Conservation (phyloP, 2,329 filamentous ascomycete species). For the Talaromyces pinophilus region DNA sequence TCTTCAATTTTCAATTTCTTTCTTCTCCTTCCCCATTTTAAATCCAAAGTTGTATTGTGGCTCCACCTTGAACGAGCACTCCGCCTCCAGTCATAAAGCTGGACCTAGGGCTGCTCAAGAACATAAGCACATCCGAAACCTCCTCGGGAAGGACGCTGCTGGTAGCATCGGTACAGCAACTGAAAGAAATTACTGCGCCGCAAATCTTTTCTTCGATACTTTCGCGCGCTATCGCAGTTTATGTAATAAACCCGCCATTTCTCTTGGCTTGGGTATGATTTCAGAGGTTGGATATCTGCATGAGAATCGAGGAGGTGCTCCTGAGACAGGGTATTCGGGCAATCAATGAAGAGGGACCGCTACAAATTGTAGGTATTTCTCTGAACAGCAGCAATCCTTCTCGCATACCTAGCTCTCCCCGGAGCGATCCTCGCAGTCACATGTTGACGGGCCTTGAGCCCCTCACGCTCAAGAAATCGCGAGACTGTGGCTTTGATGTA, state of each 20-base stretch:
- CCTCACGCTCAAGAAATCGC: neutral
- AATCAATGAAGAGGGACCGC: conserved; percentile 37
- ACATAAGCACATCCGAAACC: too few relatives aligned
- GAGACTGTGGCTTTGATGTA: conserved; percentile 1
- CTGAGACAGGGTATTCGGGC: conserved; percentile 40
- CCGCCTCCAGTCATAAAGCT: too few relatives aligned
- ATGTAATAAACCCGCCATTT: conserved; percentile 24
- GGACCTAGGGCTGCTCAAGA: too few relatives aligned
- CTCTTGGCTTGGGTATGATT: conserved; percentile 41
- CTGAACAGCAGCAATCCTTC: neutral
- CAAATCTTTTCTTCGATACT: conserved; percentile 27
- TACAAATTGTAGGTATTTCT: conserved; percentile 26
- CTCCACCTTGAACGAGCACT: neutral
- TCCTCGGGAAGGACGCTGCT: conserved; percentile 8
- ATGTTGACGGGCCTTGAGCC: conserved; percentile 9
- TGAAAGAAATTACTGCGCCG: conserved; percentile 27
- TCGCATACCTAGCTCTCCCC: neutral
- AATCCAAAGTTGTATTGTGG: neutral
- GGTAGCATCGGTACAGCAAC: conserved; percentile 23
- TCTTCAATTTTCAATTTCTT: neutral
- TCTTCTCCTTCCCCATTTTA: neutral
- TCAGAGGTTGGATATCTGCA: conserved; percentile 42
- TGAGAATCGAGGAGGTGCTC: conserved; percentile 42
- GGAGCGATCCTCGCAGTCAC: neutral
- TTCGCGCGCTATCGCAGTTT: conserved; percentile 28